Conservation (phyloP, 768 basidiomycete species). For the Neoboletus magnificus region DNA sequence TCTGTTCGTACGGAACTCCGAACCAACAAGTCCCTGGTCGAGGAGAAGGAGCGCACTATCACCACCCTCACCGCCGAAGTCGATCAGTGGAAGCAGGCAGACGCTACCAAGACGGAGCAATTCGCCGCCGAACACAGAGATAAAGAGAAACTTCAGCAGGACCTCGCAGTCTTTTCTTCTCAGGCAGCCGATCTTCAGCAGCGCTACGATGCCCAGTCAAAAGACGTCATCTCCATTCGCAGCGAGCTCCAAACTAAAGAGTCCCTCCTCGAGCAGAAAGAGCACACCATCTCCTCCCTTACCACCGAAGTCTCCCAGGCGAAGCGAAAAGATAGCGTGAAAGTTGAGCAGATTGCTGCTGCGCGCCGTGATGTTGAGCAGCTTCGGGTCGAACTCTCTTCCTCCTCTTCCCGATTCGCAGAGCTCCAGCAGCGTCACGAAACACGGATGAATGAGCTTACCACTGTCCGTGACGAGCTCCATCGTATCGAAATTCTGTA, state of each 20-base stretch:
- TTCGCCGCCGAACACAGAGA: neutral
- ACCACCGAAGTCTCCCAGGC: neutral
- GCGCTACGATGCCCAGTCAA: neutral
- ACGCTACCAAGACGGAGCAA: neutral
- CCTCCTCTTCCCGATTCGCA: neutral
- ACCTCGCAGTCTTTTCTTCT: neutral
- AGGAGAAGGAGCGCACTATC: neutral
- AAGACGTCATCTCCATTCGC: neutral
- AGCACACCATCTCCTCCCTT: neutral
- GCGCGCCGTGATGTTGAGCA: neutral
- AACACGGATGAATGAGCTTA: neutral
- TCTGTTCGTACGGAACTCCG: neutral
- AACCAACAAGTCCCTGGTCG: neutral
- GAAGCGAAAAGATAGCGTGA: neutral
- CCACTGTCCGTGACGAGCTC: neutral
- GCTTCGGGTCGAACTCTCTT: neutral
- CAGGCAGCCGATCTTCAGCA: neutral
- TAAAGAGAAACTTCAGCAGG: neutral
- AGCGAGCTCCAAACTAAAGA: neutral
- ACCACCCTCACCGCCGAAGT: neutral
- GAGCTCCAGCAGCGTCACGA: neutral
- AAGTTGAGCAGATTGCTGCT: neutral
- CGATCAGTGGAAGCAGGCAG: neutral
- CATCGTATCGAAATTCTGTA: neutral
- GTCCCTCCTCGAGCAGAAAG: conserved; percentile 1